phyloP scores from a whole-genome alignment of 2,329 filamentous ascomycete species.

The Dothistroma pini region DNA sequence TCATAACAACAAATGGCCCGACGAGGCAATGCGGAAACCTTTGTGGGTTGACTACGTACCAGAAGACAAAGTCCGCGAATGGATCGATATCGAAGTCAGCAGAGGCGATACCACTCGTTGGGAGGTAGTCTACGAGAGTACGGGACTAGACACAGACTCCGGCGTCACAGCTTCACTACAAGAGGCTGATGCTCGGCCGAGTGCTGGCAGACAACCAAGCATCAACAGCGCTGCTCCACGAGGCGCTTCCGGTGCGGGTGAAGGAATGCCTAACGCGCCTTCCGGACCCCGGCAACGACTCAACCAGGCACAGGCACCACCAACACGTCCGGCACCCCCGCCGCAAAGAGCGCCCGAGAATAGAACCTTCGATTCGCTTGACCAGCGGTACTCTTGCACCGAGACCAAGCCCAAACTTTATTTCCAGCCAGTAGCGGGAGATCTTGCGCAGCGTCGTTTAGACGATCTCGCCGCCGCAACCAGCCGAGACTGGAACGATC shows the following conservation, averaged over 20 bases:
- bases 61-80: conserved; percentile 63
- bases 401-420: conserved; percentile 62
- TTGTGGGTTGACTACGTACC: conserved; percentile 91
- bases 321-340: conserved; percentile 3
- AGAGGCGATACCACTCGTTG: conserved; percentile 52
- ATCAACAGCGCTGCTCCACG: conserved; percentile 19
- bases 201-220: conserved; percentile 3
- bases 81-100: conserved; percentile 65
- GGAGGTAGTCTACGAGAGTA: conserved; percentile 64
- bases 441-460: conserved; percentile 62
- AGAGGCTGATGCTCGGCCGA: conserved; percentile 20
- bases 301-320: conserved; percentile 16
- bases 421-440: conserved; percentile 61
- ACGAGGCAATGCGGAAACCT: conserved; percentile 77
- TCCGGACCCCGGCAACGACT: conserved; percentile 19
- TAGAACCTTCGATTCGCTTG: conserved; percentile 41
- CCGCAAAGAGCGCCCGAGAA: conserved; percentile 11
- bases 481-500: conserved; percentile 39
- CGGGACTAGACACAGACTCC: conserved; percentile 48
- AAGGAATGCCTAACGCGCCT: conserved; percentile 27
- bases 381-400: conserved; percentile 59
- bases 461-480: conserved; percentile 53
- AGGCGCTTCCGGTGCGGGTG: conserved; percentile 20
- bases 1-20: conserved; percentile 79
- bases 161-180: conserved; percentile 40